Conservation (phyloP, 257 asterid genomes). For the Ilex aquifolium region DNA sequence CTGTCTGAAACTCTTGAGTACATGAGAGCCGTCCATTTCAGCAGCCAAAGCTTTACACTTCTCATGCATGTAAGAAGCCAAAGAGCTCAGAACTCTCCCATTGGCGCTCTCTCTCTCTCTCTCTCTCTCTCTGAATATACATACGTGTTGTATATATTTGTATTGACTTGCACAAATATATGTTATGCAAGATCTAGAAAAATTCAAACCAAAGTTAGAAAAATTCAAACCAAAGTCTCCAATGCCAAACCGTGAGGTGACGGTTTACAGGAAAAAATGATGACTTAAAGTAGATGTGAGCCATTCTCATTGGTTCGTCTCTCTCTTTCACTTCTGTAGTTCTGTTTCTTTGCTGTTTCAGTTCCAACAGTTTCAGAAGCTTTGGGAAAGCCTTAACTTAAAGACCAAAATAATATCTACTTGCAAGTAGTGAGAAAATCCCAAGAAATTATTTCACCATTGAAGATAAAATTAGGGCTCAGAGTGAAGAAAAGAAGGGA, state of each 20-base stretch:
- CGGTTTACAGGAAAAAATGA: background rate
- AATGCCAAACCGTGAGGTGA: background rate
- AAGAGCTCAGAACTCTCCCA: conserved; percentile 38
- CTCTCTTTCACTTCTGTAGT: conserved; percentile 23
- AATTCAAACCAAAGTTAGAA: conserved; percentile 8
- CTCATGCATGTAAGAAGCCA: conserved; percentile 17
- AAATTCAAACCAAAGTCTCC: conserved; percentile 6
- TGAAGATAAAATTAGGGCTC: conserved; percentile 1
- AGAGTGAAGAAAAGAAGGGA: background rate
- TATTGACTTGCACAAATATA: conserved; percentile 8
- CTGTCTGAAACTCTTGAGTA: conserved; percentile 6
- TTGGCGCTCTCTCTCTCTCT: conserved; percentile 35
- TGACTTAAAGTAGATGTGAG: background rate
- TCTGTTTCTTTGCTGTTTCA: conserved; percentile 34
- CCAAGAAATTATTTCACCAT: conserved; percentile 9
- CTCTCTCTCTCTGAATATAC: background rate
- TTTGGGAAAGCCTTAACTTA: conserved; percentile 27
- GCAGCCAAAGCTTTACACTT: conserved; percentile 4
- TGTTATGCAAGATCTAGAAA: conserved; percentile 13
- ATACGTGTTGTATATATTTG: background rate
- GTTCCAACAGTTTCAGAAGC: conserved; percentile 33
- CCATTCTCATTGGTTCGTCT: conserved; percentile 31
- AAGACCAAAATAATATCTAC: conserved; percentile 5
- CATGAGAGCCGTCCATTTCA: conserved; percentile 26
- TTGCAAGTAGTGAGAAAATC: background rate